These are phyloP conservation scores for Mucor sp. DNA, from an alignment of 371 early-diverging fungal species.

Conservation along the genomic window DNA sequence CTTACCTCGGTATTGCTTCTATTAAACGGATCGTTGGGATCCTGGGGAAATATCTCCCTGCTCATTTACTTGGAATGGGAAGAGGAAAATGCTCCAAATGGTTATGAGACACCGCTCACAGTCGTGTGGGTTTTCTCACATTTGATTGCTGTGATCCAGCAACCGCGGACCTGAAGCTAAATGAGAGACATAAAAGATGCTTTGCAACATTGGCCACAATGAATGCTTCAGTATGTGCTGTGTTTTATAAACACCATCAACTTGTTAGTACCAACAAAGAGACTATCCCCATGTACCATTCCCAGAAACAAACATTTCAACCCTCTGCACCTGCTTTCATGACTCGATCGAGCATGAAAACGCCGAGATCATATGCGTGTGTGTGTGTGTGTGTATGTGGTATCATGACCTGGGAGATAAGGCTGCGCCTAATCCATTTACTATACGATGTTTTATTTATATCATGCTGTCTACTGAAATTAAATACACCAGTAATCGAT, in stretches of 20 bases:
- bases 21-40: constrained; percentile 6
- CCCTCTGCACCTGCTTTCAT: background rate
- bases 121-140: background rate
- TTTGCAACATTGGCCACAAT: too few relatives aligned
- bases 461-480: background rate
- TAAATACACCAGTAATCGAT: background rate
- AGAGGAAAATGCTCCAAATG: background rate
- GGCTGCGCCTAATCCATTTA: background rate
- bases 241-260: too few relatives aligned
- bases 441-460: background rate
- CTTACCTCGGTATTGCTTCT: background rate
- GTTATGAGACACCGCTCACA: background rate
- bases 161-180: background rate
- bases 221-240: background rate
- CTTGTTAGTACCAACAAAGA: too few relatives aligned
- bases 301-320: too few relatives aligned
- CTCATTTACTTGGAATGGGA: background rate
- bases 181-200: background rate
- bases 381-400: background rate
- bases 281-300: too few relatives aligned
- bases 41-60: background rate
- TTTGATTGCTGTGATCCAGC: background rate
- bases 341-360: background rate
- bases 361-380: background rate
- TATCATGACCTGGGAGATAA: background rate